Base-by-base conservation (phyloP, 1,139 yeast species). In the Hyphopichia fennica region DNA sequence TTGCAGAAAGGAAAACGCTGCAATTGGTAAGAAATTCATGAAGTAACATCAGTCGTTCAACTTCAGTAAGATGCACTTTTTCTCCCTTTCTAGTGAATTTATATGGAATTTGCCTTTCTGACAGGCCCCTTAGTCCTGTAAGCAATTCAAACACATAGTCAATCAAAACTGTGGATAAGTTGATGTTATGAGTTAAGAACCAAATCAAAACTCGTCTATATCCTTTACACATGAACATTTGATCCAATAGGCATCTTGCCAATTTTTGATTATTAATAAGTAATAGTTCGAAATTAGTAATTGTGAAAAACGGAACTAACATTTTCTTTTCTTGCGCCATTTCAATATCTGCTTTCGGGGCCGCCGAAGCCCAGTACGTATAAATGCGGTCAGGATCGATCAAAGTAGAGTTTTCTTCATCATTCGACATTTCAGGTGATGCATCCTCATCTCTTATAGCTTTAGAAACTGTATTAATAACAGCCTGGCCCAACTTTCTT, bases 21-120 rank as follows among this genome's bases (percentile, higher is more conserved):
- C 84, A 74, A 45, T 77, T 81, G 14, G 79, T 71, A 44, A 85
- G 69, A 51, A 84, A 82, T 55, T 82, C 88, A 58, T 84, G 89
- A 33, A 85, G 58, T n/a, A 85, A 54, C 87, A 84, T 81, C 53
- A 78, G 77, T 45, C 64, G 70, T 50, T 85, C 91, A 37, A 81
- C 69, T 8, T 74, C 79, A 28, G 84, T 77, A 14, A 84, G 58
- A 8, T 61, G 63, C 9, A 83, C 50, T 3, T 50, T 45, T 3
- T 64, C 48, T 0, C 89, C 91, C 45, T 67, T 65, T 52, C 90
- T 68, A 7, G 86, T 76, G 53, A 82, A 80, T 13, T 53, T 49
- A 42, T 72, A 75, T 9, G 67, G 66, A 3, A 55, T 45, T 16
- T 53, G 51, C 5, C 53, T 49, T 13, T 55, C 52, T 5, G 56